Evolutionary conservation across 352 stramenopile genomes (phyloP).

Genomic region (Pythium aquatile): DNA sequence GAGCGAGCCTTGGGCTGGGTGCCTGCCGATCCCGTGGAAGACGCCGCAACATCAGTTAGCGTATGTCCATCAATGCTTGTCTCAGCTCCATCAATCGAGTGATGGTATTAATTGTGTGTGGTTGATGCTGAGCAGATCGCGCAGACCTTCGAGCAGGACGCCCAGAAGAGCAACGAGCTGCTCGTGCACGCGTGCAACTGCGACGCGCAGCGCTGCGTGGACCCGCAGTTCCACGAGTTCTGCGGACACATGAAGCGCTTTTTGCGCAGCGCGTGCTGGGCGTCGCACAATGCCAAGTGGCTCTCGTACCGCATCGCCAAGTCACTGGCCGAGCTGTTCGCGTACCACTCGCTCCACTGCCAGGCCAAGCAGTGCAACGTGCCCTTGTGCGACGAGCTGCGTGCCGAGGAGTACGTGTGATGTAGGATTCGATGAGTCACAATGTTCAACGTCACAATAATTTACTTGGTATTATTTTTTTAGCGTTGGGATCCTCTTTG

Average conservation of each 20-base stretch:
- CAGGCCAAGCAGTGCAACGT: slow-evolving; percentile 22
- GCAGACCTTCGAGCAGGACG: slow-evolving; percentile 39
- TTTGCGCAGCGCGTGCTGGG: slow-evolving; percentile 63
- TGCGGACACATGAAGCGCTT: slow-evolving; percentile 70
- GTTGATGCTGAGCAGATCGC: slow-evolving; percentile 31
- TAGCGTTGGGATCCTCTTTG: no score
- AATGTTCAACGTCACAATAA: background rate
- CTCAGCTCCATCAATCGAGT: no score
- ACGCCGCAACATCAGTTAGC: slow-evolving; percentile 14
- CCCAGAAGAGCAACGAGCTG: slow-evolving; percentile 48
- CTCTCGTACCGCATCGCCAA: slow-evolving; percentile 42
- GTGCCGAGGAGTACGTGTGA: slow-evolving; percentile 30
- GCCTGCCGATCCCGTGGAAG: background rate
- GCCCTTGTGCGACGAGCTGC: slow-evolving; percentile 27
- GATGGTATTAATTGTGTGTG: background rate
- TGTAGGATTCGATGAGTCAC: background rate
- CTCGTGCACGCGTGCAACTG: slow-evolving; percentile 62
- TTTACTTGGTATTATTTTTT: background rate
- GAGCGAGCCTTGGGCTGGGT: background rate
- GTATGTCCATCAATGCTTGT: slow-evolving; percentile 8
- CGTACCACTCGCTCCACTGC: slow-evolving; percentile 51
- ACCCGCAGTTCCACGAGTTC: slow-evolving; percentile 38
- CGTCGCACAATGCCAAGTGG: slow-evolving; percentile 60
- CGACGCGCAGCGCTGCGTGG: slow-evolving; percentile 40
- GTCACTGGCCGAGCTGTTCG: slow-evolving; percentile 50